Conservation (phyloP, 2,329 filamentous ascomycete species). For the Colletotrichum sp. region DNA sequence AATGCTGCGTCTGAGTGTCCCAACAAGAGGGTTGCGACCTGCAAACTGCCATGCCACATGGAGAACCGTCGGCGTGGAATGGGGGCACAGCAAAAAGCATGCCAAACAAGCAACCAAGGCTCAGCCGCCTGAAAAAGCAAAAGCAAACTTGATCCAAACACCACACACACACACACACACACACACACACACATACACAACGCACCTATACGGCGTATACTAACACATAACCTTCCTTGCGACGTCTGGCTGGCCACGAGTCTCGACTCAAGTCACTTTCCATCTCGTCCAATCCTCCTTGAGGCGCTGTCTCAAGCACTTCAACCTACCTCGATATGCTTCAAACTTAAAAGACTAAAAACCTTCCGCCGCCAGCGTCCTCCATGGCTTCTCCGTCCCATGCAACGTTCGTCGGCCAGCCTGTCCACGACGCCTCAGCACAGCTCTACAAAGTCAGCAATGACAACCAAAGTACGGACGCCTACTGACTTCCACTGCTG, state of each 20-base stretch:
- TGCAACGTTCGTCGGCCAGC: not conserved
- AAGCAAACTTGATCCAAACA: not conserved
- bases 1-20: not conserved
- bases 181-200: not conserved
- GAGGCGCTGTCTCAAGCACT: not conserved
- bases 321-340: constrained; percentile 1
- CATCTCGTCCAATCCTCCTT: not conserved
- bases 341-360: constrained; percentile 4
- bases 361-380: not conserved
- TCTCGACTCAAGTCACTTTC: not conserved
- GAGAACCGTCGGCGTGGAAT: not conserved
- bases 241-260: not conserved
- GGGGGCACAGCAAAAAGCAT: not conserved
- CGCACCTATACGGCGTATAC: too few species aligned
- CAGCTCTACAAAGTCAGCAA: not conserved
- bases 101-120: not conserved
- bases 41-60: constrained; percentile 9
- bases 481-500: not conserved
- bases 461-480: not conserved
- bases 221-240: not conserved
- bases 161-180: not conserved
- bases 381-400: not conserved
- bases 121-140: not conserved
- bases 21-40: not conserved
- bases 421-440: not conserved